These are phyloP conservation scores for Aspergillus egyptiacus DNA, from an alignment of 495 filamentous ascomycete species.

Conservation along the genomic window DNA sequence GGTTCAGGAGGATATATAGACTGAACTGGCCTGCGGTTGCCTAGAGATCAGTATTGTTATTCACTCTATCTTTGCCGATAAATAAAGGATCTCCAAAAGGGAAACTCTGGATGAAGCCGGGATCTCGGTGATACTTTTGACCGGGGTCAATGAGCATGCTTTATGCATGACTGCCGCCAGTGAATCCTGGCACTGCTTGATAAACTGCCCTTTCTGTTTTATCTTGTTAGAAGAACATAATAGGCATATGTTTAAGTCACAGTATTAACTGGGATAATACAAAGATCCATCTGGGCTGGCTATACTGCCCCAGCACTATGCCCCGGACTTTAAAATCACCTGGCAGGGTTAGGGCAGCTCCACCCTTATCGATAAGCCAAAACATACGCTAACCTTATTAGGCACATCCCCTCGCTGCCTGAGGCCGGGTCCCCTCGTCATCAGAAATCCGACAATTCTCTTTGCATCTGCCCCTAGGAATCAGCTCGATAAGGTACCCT, in stretches of 20 bases:
- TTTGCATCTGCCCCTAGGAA: neutral
- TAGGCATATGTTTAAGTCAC: too few species aligned
- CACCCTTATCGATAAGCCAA: slow-evolving; percentile 23
- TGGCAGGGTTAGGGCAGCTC: neutral
- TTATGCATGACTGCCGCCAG: neutral
- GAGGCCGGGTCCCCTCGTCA: slow-evolving; percentile 3
- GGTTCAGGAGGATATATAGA: neutral
- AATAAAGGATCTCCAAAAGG: neutral
- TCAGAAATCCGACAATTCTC: slow-evolving; percentile 3
- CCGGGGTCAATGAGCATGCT: slow-evolving; percentile 16
- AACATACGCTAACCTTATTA: slow-evolving; percentile 7
- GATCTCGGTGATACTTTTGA: slow-evolving; percentile 32
- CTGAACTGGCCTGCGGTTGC: neutral
- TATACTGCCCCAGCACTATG: too few species aligned
- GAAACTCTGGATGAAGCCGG: slow-evolving; percentile 7
- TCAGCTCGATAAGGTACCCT: neutral
- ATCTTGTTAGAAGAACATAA: too few species aligned
- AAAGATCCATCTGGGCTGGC: too few species aligned
- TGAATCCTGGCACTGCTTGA: neutral
- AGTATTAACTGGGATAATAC: too few species aligned
- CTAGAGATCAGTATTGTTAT: slow-evolving; percentile 9
- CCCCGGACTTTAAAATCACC: too few species aligned
- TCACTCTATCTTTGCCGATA: neutral
- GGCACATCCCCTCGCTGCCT: slow-evolving; percentile 15
- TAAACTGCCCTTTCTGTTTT: neutral